phyloP scores from a whole-genome alignment of 768 basidiomycete species.

The Gelatoporia subvermispora region DNA sequence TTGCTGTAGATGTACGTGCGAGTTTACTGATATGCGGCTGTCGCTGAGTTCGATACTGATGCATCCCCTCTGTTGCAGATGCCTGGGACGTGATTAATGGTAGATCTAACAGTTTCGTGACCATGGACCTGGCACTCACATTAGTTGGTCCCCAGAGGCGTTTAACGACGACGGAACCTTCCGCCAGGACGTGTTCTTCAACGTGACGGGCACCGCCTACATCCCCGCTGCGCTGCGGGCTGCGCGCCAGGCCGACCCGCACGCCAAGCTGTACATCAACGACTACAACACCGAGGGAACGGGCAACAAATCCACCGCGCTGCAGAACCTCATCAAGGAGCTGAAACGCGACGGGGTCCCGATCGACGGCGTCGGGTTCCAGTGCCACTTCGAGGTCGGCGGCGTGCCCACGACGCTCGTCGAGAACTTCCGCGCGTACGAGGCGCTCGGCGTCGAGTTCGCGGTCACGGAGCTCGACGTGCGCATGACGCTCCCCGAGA shows the following conservation, averaged over 20 bases:
- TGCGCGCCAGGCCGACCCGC: conserved; percentile 49
- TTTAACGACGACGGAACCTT: conserved; percentile 61
- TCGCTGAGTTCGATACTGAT: background rate
- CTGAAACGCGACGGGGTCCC: conserved; percentile 45
- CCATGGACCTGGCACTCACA: background rate
- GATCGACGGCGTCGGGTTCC: conserved; percentile 58
- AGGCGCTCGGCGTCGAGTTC: conserved; percentile 59
- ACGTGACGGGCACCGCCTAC: conserved; percentile 41
- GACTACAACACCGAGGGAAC: conserved; percentile 32
- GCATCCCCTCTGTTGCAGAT: conserved; percentile 25
- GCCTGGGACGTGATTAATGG: conserved; percentile 53
- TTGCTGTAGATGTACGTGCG: too few species aligned
- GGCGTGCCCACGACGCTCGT: conserved; percentile 43
- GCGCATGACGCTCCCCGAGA: conserved; percentile 51
- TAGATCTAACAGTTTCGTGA: background rate
- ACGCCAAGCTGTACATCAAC: conserved; percentile 52
- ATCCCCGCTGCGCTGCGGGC: conserved; percentile 46
- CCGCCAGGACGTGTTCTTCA: conserved; percentile 50
- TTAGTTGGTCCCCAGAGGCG: conserved; percentile 26
- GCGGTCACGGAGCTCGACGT: conserved; percentile 69
- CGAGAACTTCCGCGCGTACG: conserved; percentile 46
- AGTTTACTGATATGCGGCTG: too few species aligned
- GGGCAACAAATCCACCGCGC: conserved; percentile 50
- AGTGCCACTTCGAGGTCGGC: conserved; percentile 58
- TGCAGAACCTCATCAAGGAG: conserved; percentile 46